Conservation (phyloP, 2,329 filamentous ascomycete genomes). For the Juglanconis oblonga region DNA sequence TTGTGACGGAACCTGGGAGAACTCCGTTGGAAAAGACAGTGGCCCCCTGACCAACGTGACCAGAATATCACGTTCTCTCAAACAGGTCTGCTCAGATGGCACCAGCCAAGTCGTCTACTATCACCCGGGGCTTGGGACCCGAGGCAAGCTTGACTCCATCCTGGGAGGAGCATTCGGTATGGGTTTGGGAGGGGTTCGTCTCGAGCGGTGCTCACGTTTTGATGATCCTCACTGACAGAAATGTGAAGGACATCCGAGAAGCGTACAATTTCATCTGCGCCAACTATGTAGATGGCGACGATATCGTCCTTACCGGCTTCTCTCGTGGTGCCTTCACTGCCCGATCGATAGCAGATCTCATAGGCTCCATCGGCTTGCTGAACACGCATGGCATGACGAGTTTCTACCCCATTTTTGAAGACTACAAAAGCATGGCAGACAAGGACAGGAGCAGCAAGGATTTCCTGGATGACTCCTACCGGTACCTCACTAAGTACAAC, state of each 20-base stretch:
- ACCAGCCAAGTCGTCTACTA: constrained; percentile 30
- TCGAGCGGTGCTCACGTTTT: not conserved
- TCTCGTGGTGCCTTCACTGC: constrained; percentile 39
- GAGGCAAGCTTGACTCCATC: constrained; percentile 26
- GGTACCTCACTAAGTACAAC: constrained; percentile 23
- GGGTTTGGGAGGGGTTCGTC: constrained; percentile 26
- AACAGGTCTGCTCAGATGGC: constrained; percentile 25
- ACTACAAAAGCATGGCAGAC: constrained; percentile 33
- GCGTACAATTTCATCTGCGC: constrained; percentile 36
- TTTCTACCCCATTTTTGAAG: constrained; percentile 40
- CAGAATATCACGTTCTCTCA: constrained; percentile 25
- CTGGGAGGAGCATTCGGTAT: constrained; percentile 32
- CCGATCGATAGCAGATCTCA: constrained; percentile 36
- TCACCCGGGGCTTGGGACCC: constrained; percentile 30
- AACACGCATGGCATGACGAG: constrained; percentile 38
- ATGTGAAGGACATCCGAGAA: constrained; percentile 29
- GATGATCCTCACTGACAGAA: not conserved
- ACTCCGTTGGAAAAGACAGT: constrained; percentile 24
- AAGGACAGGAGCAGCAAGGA: constrained; percentile 18
- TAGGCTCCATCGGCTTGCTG: constrained; percentile 37
- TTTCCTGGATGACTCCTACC: constrained; percentile 22
- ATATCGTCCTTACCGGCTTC: constrained; percentile 36
- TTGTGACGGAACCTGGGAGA: constrained; percentile 34
- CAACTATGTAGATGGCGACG: constrained; percentile 35
- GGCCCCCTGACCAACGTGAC: constrained; percentile 29